These are phyloP conservation scores for Grifola frondosa DNA, from an alignment of 1,284 basidiomycete genomes.

Conservation along the genomic window DNA sequence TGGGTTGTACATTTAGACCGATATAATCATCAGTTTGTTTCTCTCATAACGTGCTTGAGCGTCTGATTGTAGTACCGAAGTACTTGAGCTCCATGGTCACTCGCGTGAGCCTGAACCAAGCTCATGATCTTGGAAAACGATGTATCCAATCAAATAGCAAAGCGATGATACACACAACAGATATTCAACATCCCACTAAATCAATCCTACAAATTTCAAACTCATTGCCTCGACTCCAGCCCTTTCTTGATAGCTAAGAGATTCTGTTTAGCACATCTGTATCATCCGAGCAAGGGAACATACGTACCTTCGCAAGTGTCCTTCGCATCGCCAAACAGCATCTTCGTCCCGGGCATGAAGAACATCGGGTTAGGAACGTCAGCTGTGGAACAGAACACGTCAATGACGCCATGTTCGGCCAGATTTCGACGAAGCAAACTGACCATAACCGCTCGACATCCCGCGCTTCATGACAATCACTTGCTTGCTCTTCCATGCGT, in stretches of 20 bases:
- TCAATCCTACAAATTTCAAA: too few relatives aligned
- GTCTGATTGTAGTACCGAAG: too few relatives aligned
- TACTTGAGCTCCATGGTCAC: too few relatives aligned
- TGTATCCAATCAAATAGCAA: too few relatives aligned
- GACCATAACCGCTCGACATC: constrained; percentile 81
- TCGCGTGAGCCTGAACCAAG: too few relatives aligned
- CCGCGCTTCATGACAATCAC: constrained; percentile 89
- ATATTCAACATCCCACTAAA: too few relatives aligned
- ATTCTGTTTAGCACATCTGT: background rate
- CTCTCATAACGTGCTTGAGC: too few relatives aligned
- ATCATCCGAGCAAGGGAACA: background rate
- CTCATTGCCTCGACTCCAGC: constrained; percentile 15
- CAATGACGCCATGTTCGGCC: constrained; percentile 5
- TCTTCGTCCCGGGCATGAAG: constrained; percentile 84
- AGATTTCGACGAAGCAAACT: constrained; percentile 20
- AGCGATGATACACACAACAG: too few relatives aligned
- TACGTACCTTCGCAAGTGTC: constrained; percentile 77
- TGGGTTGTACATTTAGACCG: too few relatives aligned
- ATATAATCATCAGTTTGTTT: too few relatives aligned
- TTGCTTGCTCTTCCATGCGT: constrained; percentile 89
- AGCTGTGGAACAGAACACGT: constrained; percentile 41
- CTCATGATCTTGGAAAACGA: too few relatives aligned
- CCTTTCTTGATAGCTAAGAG: constrained; percentile 27
- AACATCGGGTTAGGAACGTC: constrained; percentile 90
- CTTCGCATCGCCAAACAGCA: constrained; percentile 88